Evolutionary conservation across 352 stramenopile genomes (phyloP).

Genomic region (Phytophthora melonis): DNA sequence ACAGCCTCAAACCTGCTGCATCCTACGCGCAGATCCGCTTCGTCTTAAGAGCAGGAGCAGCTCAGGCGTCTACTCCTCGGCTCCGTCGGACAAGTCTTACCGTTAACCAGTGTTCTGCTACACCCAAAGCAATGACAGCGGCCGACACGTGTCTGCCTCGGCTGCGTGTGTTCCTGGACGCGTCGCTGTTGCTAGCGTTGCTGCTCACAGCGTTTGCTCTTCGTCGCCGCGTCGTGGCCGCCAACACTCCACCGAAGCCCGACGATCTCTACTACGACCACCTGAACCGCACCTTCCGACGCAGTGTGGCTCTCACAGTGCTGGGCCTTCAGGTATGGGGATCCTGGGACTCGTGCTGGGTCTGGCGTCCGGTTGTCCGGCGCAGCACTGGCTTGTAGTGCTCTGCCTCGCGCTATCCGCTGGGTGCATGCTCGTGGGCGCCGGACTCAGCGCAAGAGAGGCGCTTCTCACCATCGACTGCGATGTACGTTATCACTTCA

Average conservation of each 20-base stretch:
- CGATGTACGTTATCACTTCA: constrained; percentile 35
- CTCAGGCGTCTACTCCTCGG: neutral
- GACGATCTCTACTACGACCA: constrained; percentile 27
- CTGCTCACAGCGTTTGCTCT: constrained; percentile 19
- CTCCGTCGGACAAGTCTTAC: neutral
- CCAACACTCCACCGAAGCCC: constrained; percentile 4
- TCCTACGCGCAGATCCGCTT: neutral
- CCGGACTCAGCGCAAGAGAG: constrained; percentile 24
- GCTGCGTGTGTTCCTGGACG: constrained; percentile 30
- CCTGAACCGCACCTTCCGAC: constrained; percentile 12
- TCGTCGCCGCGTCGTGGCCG: constrained; percentile 6
- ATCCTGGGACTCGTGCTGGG: constrained; percentile 26
- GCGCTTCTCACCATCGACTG: constrained; percentile 23
- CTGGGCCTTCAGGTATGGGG: constrained; percentile 20
- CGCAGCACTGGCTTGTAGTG: constrained; percentile 26
- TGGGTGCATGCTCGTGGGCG: constrained; percentile 13
- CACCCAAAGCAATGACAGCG: neutral
- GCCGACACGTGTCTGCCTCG: constrained; percentile 20
- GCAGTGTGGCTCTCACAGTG: constrained; percentile 1
- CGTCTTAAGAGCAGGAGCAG: too few species aligned
- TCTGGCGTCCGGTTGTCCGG: constrained; percentile 2
- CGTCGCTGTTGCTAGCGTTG: constrained; percentile 26
- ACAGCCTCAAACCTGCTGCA: neutral
- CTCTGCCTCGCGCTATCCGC: constrained; percentile 25
- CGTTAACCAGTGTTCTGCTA: neutral